Conservation (phyloP, 1,284 basidiomycete genomes). For the Erythrobasidium hasegawianum region DNA sequence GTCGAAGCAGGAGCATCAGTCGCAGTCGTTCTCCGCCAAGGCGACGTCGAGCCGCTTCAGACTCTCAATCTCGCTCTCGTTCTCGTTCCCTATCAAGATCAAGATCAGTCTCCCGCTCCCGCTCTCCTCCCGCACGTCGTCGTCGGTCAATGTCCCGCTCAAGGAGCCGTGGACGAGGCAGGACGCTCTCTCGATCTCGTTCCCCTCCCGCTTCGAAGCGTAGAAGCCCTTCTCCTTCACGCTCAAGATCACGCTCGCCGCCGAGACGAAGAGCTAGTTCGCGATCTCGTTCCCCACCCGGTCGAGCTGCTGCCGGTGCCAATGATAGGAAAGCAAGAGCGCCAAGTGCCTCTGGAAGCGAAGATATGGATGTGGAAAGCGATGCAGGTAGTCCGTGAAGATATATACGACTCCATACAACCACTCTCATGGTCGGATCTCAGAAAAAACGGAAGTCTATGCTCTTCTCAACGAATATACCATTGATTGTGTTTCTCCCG, state of each 20-base stretch:
- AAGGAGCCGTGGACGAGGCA: constrained; percentile 11
- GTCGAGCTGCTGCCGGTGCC: not conserved
- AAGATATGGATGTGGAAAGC: constrained; percentile 34
- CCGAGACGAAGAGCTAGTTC: constrained; percentile 2
- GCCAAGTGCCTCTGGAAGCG: constrained; percentile 19
- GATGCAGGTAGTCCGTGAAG: constrained; percentile 4
- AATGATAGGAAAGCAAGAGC: constrained; percentile 1
- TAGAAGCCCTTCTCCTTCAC: constrained; percentile 1
- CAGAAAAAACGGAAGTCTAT: too few species aligned
- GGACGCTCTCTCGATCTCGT: constrained; percentile 17
- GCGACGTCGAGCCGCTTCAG: not conserved
- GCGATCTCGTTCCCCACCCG: not conserved
- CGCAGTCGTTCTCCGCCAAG: constrained; percentile 3
- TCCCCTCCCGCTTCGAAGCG: constrained; percentile 18
- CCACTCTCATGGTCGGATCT: too few species aligned
- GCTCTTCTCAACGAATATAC: too few species aligned
- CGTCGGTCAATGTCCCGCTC: not conserved
- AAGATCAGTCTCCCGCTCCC: constrained; percentile 70
- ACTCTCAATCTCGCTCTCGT: not conserved
- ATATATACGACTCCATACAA: too few species aligned
- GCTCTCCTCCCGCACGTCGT: constrained; percentile 54
- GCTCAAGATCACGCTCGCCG: constrained; percentile 15
- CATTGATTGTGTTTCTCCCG: too few species aligned
- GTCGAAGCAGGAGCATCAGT: not conserved
- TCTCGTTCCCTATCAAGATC: constrained; percentile 5